Evolutionary conservation across 345 rosid species (phyloP), one percentile per base, ranked within the genome.

Genomic region (Salix brachista): DNA sequence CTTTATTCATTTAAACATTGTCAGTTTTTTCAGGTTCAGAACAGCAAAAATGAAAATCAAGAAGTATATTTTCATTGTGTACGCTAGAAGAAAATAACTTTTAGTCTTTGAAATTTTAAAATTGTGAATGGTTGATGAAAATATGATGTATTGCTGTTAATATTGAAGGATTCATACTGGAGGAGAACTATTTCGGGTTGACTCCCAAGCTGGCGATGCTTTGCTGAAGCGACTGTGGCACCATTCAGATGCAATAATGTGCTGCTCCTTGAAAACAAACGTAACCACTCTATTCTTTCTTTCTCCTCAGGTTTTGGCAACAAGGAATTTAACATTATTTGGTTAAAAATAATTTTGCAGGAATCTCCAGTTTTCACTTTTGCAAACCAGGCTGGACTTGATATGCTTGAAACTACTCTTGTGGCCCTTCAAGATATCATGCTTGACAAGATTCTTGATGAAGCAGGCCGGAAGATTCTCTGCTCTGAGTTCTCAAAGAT

Each of bases 371-470:
- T 90, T 67, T 95, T 90, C 80, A 91, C 90, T 50, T 93, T 91
- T 1, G 88, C 97, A 26, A 96, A 96, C 81, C 99, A 96, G 77
- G 98, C 97, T 60, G 97, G 99, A 64, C 92, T 96, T 34, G 98
- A 96, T 90, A 94, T 96, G 99, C 89, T 96, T 28, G 99, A 96
- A 88, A 96, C 99, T 60, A 94, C 97, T 9, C 88, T 95, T 10
- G 89, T 95, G 39, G 90, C 97, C 52, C 97, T 93, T 80, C 99
- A 95, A 82, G 99, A 93, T 83, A 90, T 95, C 37, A 90, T 85
- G 89, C 89, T 95, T 19, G 97, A 95, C 86, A 93, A 91, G 89
- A 91, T 90, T 56, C 89, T 93, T 0, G 91, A 93, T 36, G 97
- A 93, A 79, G 81, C 89, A 60, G 96, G 97, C 28, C 85, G 89